Base-by-base conservation (phyloP, 495 filamentous ascomycete species). In the Immersiella caudata region DNA sequence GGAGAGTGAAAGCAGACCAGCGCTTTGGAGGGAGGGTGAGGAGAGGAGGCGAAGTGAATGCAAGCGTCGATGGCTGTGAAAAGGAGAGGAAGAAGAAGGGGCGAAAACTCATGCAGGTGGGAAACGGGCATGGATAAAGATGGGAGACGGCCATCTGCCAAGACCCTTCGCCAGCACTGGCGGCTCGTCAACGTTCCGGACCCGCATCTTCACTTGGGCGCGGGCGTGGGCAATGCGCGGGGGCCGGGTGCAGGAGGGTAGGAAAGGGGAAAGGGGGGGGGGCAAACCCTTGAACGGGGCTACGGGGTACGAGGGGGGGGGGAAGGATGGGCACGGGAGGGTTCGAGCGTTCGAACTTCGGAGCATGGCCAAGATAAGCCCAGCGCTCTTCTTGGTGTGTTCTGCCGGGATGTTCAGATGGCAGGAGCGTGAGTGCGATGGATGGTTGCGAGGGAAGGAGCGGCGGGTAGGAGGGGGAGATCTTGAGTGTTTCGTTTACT, bases 1-100 rank as follows among this genome's bases (percentile, higher is more conserved):
- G 68, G 78, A 76, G 79, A 81, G 76, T 76, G 74, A 83, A 82
- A 86, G 83, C 84, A 86, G 81, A 85, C 83, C 83, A 81, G 83
- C 79, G 84, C 83, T 86, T 84, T 76, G 75, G 58, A 58, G 63
- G 50, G 27, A 64, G 67, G 25, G 58, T 46, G 62, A 51, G 58
- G 35, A 58, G 50, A 62, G 54, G 60, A 70, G 54, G 40, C 67
- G 73, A 76, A 78, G 74, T 70, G 77, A 77, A 79, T 76, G 78
- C 73, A 76, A 77, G 70, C 70, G 68, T 29, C 36, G 60, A 64
- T 46, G 66, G 66, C 40, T 60, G 57, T 67, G 68, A 69, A 59
- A 67, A 63, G 27, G 68, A 66, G 59, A 76, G 71, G n/a, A 69
- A 77, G 66, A 65, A 36, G 67, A 68, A 68, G 67, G 57, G 55